Evolutionary conservation across 2,329 filamentous ascomycete genomes (phyloP), one percentile per base, ranked within the genome.

Genomic region (Meredithiella fracta): DNA sequence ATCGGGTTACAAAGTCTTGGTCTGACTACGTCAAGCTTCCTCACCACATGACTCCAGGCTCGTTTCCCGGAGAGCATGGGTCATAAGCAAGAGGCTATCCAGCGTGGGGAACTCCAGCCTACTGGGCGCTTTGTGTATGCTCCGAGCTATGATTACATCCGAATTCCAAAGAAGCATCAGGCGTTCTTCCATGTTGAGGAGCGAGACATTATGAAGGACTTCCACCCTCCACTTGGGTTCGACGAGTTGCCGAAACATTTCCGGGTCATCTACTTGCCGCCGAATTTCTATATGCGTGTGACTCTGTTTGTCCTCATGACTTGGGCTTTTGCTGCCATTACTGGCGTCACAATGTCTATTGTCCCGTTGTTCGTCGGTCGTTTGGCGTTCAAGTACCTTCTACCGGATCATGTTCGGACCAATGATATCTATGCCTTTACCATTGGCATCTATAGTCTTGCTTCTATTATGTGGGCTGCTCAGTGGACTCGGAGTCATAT

Each of bases 391-490:
- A 80, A 82, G 50, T 70, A 76, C 26, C 69, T 90, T 34, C 79
- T 95, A 44, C 86, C 88, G 3, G 69, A 74, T 0, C 76, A 85
- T 59, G 77, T 86, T 51, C 79, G 79, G 42, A 85, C 91, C 65
- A 98, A 97, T 67, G 92, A 98, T 66, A 85, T 98, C 25, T 97
- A 98, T 64, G 91, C 92, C 11, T 95, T 96, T 67, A 94, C 88
- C 54, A 81, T 92, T 29, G 92, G 92, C 14, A 77, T 94, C 42
- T 95, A 94, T 65, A 72, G 88, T 25, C 73, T 95, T 3, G 87
- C 86, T 9, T 80, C 78, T 3, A 64, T 79, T 1, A 70, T 78
- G 2, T 94, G 90, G 65, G 68, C 77, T 25, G 22, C 17, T 11
- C 20, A 26, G 22, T 38, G 50, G 31, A 15, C 44, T 62, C 75